Evolutionary conservation across 352 stramenopile genomes (phyloP), one percentile per base, ranked within the genome.

Genomic region (Thalassiosira hispida): DNA sequence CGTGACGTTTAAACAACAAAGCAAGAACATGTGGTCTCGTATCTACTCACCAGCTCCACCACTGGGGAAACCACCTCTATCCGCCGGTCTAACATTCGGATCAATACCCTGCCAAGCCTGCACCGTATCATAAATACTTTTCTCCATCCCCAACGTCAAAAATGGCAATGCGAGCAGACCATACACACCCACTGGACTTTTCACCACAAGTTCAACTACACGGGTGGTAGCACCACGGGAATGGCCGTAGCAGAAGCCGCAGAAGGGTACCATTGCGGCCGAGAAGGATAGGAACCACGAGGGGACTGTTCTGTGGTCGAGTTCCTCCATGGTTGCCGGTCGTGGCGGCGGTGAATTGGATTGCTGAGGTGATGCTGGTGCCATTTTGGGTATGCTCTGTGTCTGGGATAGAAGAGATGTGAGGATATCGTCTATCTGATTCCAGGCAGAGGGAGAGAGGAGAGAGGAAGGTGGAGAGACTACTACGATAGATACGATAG

Each of bases 121-220:
- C 0, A 90, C 86, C 1, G 84, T 91, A 62, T 94, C 89, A 69
- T 94, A 94, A 61, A 94, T 91, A 22, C 63, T 83, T 51, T 94
- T 94, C 71, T 94, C 89, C 85, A 92, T 92, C 0, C 53, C 85
- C 27, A 94, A 64, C 12, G 89, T 91, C 0, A 85, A 16, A 67
- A 93, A 92, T 16, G 89, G 89, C 40, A 94, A 63, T n/a, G 77
- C 86, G 25, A 94, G 79, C 14, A 94, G 71, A 49, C 87, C 89
- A 66, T 92, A 92, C 0, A 93, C 85, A 11, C 89, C 89, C 2
- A 91, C 83, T 0, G 89, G 87, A 33, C 73, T 88, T 56, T 72
- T 73, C 0, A 90, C 87, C 1, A 94, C 79, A 1, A 61, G 38
- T 29, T 91, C 83, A 0, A 94, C 78, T 0, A 90, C 84, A 16